phyloP scores from a whole-genome alignment of 164 flowering plant genomes.

The Berberis vulgaris region DNA sequence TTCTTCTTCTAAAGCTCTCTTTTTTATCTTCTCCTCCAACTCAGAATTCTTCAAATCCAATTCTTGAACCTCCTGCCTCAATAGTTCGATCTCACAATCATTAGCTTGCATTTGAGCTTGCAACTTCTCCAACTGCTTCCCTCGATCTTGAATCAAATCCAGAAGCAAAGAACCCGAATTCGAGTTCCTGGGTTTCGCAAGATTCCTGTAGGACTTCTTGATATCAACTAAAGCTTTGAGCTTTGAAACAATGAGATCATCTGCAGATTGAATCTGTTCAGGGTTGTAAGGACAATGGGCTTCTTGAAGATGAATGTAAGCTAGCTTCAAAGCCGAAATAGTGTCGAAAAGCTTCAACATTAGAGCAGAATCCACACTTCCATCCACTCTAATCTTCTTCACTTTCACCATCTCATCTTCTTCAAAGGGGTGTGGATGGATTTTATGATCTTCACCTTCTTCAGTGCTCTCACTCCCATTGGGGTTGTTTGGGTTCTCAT shows the following conservation, averaged over 20 bases:
- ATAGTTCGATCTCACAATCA: slow-evolving; percentile 17
- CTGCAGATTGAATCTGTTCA: slow-evolving; percentile 36
- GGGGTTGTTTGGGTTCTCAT: slow-evolving; percentile 21
- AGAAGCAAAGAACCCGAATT: slow-evolving; percentile 8
- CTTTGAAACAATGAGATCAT: slow-evolving; percentile 25
- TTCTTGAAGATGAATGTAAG: slow-evolving; percentile 51
- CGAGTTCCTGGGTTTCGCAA: slow-evolving; percentile 11
- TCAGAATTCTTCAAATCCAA: slow-evolving; percentile 20
- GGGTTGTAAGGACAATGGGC: slow-evolving; percentile 48
- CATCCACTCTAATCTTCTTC: slow-evolving; percentile 1
- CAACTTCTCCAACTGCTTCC: slow-evolving; percentile 25
- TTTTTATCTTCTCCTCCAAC: slow-evolving; percentile 18
- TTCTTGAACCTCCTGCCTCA: slow-evolving; percentile 23
- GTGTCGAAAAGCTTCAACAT: slow-evolving; percentile 35
- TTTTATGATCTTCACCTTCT: slow-evolving; percentile 19
- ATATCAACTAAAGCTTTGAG: slow-evolving; percentile 31
- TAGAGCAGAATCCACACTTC: slow-evolving; percentile 3
- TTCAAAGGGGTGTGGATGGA: slow-evolving; percentile 30
- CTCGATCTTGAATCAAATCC: slow-evolving; percentile 22
- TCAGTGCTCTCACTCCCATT: slow-evolving; percentile 22
- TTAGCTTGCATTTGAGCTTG: slow-evolving; percentile 22
- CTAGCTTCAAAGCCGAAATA: slow-evolving; percentile 34
- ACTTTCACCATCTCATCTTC: neutral
- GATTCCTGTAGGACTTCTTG: slow-evolving; percentile 29
- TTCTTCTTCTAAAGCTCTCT: slow-evolving; percentile 14